A percentile compares a stretch with the other conserved stretches of the same genome.
phyloP scores from a whole-genome alignment of 495 filamentous ascomycete genomes.

The Penicillium lividum region DNA sequence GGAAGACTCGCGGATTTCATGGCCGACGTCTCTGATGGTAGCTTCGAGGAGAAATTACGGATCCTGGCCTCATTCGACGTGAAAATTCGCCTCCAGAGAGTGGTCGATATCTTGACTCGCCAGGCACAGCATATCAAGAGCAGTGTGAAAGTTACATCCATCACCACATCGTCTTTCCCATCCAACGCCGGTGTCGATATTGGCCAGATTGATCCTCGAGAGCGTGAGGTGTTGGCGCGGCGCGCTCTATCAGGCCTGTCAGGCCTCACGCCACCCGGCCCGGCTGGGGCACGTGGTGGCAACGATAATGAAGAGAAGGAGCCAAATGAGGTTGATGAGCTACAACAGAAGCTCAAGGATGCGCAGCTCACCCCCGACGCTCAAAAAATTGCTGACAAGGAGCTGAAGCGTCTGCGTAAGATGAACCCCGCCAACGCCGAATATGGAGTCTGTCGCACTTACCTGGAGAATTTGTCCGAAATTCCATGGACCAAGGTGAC shows the following conservation, averaged over 20 bases:
- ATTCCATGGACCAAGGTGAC: constrained; percentile 91
- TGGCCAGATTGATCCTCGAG: constrained; percentile 51
- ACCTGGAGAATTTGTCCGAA: constrained; percentile 90
- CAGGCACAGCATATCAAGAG: constrained; percentile 81
- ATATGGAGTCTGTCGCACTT: constrained; percentile 90
- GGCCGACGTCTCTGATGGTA: constrained; percentile 82
- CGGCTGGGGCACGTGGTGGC: constrained; percentile 46
- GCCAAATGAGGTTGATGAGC: constrained; percentile 83
- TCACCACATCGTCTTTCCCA: constrained; percentile 60
- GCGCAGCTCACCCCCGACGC: constrained; percentile 76
- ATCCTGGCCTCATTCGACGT: constrained; percentile 76
- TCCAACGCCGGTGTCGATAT: constrained; percentile 54
- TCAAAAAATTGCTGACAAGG: constrained; percentile 82
- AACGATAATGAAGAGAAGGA: constrained; percentile 66
- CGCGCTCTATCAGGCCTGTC: constrained; percentile 51
- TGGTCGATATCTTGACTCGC: constrained; percentile 75
- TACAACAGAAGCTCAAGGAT: constrained; percentile 82
- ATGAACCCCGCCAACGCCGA: constrained; percentile 96
- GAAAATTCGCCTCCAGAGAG: constrained; percentile 72
- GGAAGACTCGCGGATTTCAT: constrained; percentile 95
- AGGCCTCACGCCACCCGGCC: constrained; percentile 54
- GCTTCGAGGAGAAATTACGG: constrained; percentile 84
- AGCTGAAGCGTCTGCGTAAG: constrained; percentile 84
- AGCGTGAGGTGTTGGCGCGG: constrained; percentile 54
- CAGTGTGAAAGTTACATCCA: constrained; percentile 73